phyloP scores from a whole-genome alignment of 352 stramenopile genomes.

The Elongisporangium anandrum region DNA sequence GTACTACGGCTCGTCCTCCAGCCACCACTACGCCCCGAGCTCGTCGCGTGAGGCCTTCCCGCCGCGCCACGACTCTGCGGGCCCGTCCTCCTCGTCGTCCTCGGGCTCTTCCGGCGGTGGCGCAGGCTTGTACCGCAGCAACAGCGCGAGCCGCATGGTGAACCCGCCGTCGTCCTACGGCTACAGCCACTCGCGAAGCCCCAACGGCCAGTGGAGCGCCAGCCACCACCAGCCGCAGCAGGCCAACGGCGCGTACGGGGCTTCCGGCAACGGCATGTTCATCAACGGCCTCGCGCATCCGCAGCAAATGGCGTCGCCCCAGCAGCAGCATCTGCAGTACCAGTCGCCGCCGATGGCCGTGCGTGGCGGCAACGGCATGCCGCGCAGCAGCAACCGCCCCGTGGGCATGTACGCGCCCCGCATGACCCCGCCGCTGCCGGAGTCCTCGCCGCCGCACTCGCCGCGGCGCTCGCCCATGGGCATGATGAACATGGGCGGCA shows the following conservation, averaged over 20 bases:
- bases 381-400: slow-evolving; percentile 10
- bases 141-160: slow-evolving; percentile 2
- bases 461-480: slow-evolving; percentile 25
- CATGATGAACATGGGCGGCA: slow-evolving; percentile 19
- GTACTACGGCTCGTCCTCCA: slow-evolving; percentile 23
- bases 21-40: not conserved
- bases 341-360: slow-evolving; percentile 27
- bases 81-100: not conserved
- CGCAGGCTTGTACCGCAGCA: slow-evolving; percentile 11
- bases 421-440: slow-evolving; percentile 50
- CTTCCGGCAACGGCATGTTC: slow-evolving; percentile 38
- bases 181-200: slow-evolving; percentile 16
- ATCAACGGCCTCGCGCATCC: slow-evolving; percentile 32
- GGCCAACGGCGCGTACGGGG: slow-evolving; percentile 13
- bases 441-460: slow-evolving; percentile 59
- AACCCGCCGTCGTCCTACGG: slow-evolving; percentile 12
- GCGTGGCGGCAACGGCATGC: slow-evolving; percentile 20
- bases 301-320: slow-evolving; percentile 11
- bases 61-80: not conserved
- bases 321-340: slow-evolving; percentile 36
- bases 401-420: slow-evolving; percentile 28
- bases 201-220: slow-evolving; percentile 35
- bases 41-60: not conserved
- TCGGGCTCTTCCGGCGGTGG: not conserved
- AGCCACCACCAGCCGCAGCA: slow-evolving; percentile 9